Evolutionary conservation across 192 early-diverging fungal species (phyloP).

Genomic region (Entophlyctis luteolus): DNA sequence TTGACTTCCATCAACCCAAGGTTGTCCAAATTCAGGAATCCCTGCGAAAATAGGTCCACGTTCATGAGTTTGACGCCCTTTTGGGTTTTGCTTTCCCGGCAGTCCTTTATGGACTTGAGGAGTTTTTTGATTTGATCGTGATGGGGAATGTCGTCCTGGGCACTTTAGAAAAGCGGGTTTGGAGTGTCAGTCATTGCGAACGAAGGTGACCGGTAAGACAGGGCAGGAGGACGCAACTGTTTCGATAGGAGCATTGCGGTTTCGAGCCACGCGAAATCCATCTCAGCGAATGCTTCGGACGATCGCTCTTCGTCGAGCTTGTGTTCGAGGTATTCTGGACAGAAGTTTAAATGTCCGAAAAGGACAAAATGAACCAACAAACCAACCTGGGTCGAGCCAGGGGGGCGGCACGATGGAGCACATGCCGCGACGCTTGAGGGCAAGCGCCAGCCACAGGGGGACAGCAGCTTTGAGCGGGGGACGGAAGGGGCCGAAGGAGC

Average conservation of each 20-base stretch:
- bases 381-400: conserved; percentile 74
- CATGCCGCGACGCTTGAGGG: conserved; percentile 75
- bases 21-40: conserved; percentile 65
- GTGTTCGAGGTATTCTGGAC: conserved; percentile 57
- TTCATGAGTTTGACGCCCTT: conserved; percentile 51
- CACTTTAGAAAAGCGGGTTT: conserved; percentile 44
- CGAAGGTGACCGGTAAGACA: not conserved
- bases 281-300: conserved; percentile 53
- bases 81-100: conserved; percentile 74
- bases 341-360: not conserved
- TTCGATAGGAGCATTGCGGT: conserved; percentile 73
- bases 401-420: conserved; percentile 74
- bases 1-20: conserved; percentile 84
- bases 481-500: conserved; percentile 71
- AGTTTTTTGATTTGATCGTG: conserved; percentile 66
- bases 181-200: not conserved
- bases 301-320: conserved; percentile 67
- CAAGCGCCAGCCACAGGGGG: conserved; percentile 83
- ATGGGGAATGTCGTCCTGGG: conserved; percentile 77
- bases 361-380: not conserved
- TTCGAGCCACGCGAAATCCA: conserved; percentile 82
- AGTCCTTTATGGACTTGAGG: conserved; percentile 80
- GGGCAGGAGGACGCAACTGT: conserved; percentile 39
- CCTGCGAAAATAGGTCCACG: conserved; percentile 10
- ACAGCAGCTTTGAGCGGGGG: conserved; percentile 74